Base-by-base conservation (phyloP, 768 basidiomycete genomes). In the Boletus rubescentipes region DNA sequence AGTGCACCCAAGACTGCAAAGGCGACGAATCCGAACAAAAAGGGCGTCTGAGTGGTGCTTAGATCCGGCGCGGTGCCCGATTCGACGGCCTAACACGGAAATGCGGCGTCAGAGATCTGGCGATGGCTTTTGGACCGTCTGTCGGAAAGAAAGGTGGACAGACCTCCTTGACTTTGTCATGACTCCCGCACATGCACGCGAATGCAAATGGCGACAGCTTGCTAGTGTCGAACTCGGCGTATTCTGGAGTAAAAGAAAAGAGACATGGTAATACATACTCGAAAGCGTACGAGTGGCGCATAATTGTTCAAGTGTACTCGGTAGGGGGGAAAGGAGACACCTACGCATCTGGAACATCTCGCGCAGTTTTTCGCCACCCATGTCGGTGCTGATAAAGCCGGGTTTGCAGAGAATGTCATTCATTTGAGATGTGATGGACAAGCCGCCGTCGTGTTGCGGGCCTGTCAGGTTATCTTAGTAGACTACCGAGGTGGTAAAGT, bases 1-100 rank as follows among this genome's bases (percentile, higher is more conserved):
- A 77, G 73, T 0, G 78, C 73, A 3, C 80, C 81, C 2, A 71
- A 61, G 42, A 78, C 65, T 37, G 72, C 47, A 6, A 79, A 53
- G 0, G 76, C 56, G 5, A 76, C 70, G 49, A 79, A 81, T 1
- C 80, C 74, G 8, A 74, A 69, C 42, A 72, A 61, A 57, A 72
- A 79, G 2, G 73, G 63, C 0, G 80, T 79, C 62, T 82, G 76
- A 0, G 73, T 71, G 36, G 67, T 67, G 20, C 43, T 52, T 1
- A 80, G 61, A 45, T 74, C 70, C 2, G 79, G 78, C 0, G 73
- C 74, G 0, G 50, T 54, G 0, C 73, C 72, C 4, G 59, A 54
- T 40, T 58, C 53, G 50, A 72, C 32, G 3, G 54, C 58, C 69
- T 70, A 49, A 43, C 5, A 5, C 21, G 16, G 14, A 40, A 43